Conservation (phyloP, 305 asterid genomes). For the Solanum chacoense region DNA sequence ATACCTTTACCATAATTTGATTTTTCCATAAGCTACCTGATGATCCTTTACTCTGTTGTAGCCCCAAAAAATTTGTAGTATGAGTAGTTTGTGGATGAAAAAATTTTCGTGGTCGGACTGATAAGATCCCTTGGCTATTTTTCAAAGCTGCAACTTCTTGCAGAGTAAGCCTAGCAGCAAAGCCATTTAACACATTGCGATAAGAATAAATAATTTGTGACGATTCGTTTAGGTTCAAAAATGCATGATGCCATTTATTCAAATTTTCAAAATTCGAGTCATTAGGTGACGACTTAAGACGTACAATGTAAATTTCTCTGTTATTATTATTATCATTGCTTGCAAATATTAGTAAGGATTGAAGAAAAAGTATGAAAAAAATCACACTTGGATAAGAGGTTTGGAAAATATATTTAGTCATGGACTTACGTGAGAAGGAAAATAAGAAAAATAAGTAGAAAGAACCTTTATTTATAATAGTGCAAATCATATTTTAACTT, state of each 20-base stretch:
- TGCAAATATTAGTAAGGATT: background rate
- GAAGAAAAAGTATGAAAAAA: background rate
- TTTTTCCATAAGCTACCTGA: conserved; percentile 12
- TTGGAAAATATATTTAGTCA: background rate
- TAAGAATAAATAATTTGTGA: background rate
- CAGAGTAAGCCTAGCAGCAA: conserved; percentile 13
- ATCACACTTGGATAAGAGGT: background rate
- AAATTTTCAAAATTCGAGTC: background rate
- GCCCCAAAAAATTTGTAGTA: conserved; percentile 35
- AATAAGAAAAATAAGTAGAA: no score
- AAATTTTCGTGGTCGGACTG: conserved; percentile 14
- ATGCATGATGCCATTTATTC: background rate
- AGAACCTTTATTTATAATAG: no score
- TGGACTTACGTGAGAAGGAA: background rate
- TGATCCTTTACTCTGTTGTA: conserved; percentile 7
- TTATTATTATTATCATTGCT: background rate
- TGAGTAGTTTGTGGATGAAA: conserved; percentile 35
- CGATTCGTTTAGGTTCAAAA: background rate
- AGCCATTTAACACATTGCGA: background rate
- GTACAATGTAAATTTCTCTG: background rate
- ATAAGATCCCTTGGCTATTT: conserved; percentile 19
- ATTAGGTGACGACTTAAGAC: background rate
- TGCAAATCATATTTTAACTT: no score
- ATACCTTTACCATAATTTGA: conserved; percentile 20
- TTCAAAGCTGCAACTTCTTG: conserved; percentile 24